Base-by-base conservation (phyloP, 2,329 filamentous ascomycete species). In the Sporothrix mexicana region DNA sequence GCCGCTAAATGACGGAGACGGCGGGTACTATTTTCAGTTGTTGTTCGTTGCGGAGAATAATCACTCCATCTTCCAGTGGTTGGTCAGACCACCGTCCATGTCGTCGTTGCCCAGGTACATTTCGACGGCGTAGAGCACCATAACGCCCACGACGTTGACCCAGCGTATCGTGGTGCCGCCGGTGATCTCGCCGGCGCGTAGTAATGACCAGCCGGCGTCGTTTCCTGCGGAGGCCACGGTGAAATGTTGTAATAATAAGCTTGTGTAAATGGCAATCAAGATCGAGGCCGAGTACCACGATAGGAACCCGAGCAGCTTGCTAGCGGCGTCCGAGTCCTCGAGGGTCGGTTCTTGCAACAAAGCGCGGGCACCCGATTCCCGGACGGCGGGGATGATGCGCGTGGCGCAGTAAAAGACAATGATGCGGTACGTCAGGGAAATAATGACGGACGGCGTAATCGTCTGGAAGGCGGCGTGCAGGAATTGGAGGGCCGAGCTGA, bases 271-370 rank as follows among this genome's bases (percentile, higher is more conserved):
- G 3, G 96, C 93, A 74, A 99, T 95, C 71, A 99, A 86, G 72
- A 98, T 97, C 30, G 93, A 97, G 0, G 96, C 95, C 20, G 93
- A 96, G 83, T 98, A 98, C 90, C 95, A 98, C 77, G 92, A 96
- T 55, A 98, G 84, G 75, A 98, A 89, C 0, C 92, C 93, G 17
- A 98, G 84, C 6, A 97, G 84, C 77, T 91, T 92, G 77, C 91
- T 93, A 25, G 94, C 93, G 8, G 91, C 91, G 77, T 97, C 94
- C 13, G 90, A 89, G 75, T 98, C 95, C 73, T 97, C 94, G 55
- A 97, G 87, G 51, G 90, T 91, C 1, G 93, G 93, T 79, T 97
- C 94, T 76, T 97, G 90, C 77, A 94, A 92, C 49, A 98, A 85
- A 6, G 92, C 93, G 74, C 91, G 88, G 3, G 93, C 94, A 17